Base-by-base conservation (phyloP, 192 early-diverging fungal species). In the Thamnidium elegans region DNA sequence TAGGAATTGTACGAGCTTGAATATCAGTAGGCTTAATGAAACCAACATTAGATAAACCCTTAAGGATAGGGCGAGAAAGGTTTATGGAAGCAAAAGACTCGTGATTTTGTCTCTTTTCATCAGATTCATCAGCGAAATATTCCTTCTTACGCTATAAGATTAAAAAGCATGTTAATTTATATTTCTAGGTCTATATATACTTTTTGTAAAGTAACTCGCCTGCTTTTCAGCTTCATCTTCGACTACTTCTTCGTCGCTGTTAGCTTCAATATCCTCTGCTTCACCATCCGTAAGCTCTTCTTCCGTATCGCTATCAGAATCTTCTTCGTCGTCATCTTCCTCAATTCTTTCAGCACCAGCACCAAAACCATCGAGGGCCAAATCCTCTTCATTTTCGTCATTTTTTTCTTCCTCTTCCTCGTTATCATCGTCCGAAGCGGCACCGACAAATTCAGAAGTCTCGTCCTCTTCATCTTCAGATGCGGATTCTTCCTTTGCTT, bases 1-100 rank as follows among this genome's bases (percentile, higher is more conserved):
- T 69, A 3, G 97, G 97, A 69, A 99, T 98, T 7, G 95, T 86
- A 32, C 84, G 81, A 21, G 85, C 79, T 82, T 99, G 97, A 77
- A 99, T 98, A 17, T 87, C 84, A 15, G 97, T 99, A 0, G 97
- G 96, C 73, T 95, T 89, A 32, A 87, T 72, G 70, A 94, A 99
- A 15, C 92, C 92, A 51, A 99, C 84, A 53, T 86, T 82, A 4
- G 93, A 80, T 48, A 99, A 83, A 0, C 92, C 94, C 68, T 93
- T 94, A 63, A 98, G 82, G 45, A 99, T 93, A 44, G 94, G 96
- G 36, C 97, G 90, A 19, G 97, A 98, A 9, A 99, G 78, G 58
- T 92, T 90, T 88, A 99, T 91, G 8, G 80, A 78, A 5, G 91
- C 88, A 70, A 99, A 99, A 13, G 94, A 87, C n/a, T 93, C 89